These are phyloP conservation scores for Sphagnurus paluster DNA, from an alignment of 1,284 basidiomycete species.

Conservation along the genomic window DNA sequence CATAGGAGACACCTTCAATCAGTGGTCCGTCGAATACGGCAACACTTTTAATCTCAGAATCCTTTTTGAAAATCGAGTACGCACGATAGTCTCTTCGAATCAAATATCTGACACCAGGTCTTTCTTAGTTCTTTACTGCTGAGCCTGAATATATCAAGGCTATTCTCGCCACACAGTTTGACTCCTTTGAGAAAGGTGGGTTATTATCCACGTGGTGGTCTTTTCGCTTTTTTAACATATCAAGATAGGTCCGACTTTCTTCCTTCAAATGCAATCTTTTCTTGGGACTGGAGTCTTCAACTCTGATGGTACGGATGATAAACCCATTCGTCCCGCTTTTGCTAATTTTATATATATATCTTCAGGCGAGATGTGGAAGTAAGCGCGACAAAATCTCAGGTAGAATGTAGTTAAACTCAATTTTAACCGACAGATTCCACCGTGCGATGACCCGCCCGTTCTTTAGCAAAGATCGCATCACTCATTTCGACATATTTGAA, in stretches of 20 bases:
- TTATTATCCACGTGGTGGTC: no score
- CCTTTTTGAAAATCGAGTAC: constrained; percentile 34
- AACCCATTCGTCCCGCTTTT: constrained; percentile 2
- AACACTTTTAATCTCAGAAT: constrained; percentile 30
- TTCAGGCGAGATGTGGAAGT: constrained; percentile 39
- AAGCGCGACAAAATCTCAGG: no score
- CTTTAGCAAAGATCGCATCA: constrained; percentile 51
- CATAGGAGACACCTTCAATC: constrained; percentile 26
- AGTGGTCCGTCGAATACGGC: constrained; percentile 24
- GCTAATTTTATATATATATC: constrained; percentile 2
- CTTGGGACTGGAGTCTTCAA: constrained; percentile 46
- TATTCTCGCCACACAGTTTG: constrained; percentile 35
- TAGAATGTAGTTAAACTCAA: background rate
- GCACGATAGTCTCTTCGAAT: no score
- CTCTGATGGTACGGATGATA: constrained; percentile 31
- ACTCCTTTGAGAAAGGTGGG: constrained; percentile 43
- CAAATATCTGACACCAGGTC: background rate
- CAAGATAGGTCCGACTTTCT: constrained; percentile 17
- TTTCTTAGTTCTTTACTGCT: constrained; percentile 31
- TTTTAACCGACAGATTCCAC: constrained; percentile 36
- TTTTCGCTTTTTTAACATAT: no score
- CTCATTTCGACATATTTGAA: constrained; percentile 53
- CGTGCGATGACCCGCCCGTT: constrained; percentile 53
- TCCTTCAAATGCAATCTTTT: constrained; percentile 30
- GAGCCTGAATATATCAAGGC: constrained; percentile 44